Conservation (phyloP, 148 eudicot genomes). For the Rhododendron molle region DNA sequence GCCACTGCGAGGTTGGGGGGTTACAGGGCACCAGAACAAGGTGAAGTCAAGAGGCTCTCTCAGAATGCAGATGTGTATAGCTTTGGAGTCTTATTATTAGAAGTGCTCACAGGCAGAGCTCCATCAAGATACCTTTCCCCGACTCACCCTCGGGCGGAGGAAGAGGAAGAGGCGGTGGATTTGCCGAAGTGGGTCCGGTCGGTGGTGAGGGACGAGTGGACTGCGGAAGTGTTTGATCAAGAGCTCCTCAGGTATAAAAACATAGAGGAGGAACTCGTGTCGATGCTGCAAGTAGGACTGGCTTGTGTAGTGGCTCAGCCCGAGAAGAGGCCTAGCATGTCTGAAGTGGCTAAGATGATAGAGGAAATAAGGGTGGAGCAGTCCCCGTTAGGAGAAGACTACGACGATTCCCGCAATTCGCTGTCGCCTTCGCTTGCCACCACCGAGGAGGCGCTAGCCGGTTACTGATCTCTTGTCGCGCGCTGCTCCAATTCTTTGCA, state of each 20-base stretch:
- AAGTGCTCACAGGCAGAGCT: constrained; percentile 73
- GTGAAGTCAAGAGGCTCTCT: constrained; percentile 58
- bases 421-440: constrained; percentile 74
- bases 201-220: constrained; percentile 93
- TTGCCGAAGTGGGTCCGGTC: constrained; percentile 81
- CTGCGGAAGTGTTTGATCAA: constrained; percentile 84
- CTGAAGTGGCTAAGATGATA: constrained; percentile 69
- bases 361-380: constrained; percentile 92
- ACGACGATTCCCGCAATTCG: constrained; percentile 82
- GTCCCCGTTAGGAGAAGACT: constrained; percentile 84
- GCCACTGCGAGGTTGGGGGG: constrained; percentile 82
- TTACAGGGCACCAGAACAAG: constrained; percentile 76
- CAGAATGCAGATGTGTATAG: constrained; percentile 87
- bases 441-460: constrained; percentile 55
- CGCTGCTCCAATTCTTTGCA: constrained; percentile 9
- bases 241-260: constrained; percentile 92
- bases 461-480: constrained; percentile 18
- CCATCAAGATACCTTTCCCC: constrained; percentile 57
- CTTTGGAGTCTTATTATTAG: constrained; percentile 74
- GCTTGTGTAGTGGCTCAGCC: constrained; percentile 69
- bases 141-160: constrained; percentile 20
- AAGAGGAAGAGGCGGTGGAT: constrained; percentile 45
- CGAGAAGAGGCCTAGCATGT: constrained; percentile 85
- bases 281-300: constrained; percentile 90
- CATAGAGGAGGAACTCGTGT: constrained; percentile 87